Base-by-base conservation (phyloP, 2,329 filamentous ascomycete genomes). In the Huntiella abstrusa region DNA sequence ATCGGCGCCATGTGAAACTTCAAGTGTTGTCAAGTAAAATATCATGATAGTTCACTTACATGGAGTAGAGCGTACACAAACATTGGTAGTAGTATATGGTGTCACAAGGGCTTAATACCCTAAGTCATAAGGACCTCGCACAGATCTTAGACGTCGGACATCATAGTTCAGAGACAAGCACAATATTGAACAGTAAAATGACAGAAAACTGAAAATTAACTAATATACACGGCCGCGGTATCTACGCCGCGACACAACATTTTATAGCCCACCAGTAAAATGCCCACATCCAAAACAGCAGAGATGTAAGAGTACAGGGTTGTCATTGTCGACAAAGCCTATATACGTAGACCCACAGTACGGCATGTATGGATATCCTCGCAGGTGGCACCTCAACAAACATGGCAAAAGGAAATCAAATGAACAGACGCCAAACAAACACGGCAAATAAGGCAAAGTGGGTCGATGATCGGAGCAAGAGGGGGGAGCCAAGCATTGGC, bases 311-410 rank as follows among this genome's bases (percentile, higher is more conserved):
- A 42, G 12, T 32, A 5, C 7, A 12, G 45, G 11, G 10, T 35
- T 28, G 32, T n/a, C 10, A 11, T 7, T 3, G 22, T 5, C 15
- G 16, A 35, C 34, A 43, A 13, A 17, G 32, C 12, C 41, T 22
- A 13, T 43, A 4, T 6, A 28, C 13, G 13, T 41, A n/a, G 40
- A 46, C 33, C 44, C 36, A 41, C 33, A 39, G 15, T 19, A 37
- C 28, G 38, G 28, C 45, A n/a, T 42, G 32, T 37, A 46, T 36
- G 32, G 32, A 40, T 46, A 46, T 49, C 47, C 28, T 46, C 22
- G 36, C 43, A 45, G 10, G 38, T 33, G 36, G 39, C 36, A 45
- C 22, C 34, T 33, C 33, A 46, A 49, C 39, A 45, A 42, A 37
- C 37, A 46, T 46, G n/a, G 36, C 43, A 41, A 42, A 13, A 33